These are phyloP conservation scores for Schizosaccharomyces osmophilus DNA, from an alignment of 805 yeast genomes.

Conservation along the genomic window DNA sequence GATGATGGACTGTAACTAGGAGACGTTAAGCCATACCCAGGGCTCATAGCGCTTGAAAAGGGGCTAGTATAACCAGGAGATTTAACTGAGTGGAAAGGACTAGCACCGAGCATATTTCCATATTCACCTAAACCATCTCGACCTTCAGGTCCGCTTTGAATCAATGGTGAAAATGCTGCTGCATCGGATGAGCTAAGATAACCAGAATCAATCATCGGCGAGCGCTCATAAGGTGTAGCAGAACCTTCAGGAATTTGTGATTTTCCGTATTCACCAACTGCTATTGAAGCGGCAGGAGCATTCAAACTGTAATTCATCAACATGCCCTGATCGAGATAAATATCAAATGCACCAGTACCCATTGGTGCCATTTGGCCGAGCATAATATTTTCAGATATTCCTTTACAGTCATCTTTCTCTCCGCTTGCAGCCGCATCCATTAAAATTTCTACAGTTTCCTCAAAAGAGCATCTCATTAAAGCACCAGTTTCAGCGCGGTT, in stretches of 20 bases:
- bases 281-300: constrained; percentile 20
- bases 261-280: constrained; percentile 3
- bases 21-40: constrained; percentile 45
- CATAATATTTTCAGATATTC: constrained; percentile 93
- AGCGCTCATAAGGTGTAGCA: constrained; percentile 64
- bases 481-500: constrained; percentile 98
- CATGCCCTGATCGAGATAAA: constrained; percentile 76
- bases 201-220: constrained; percentile 40
- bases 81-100: constrained; percentile 26
- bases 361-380: constrained; percentile 96
- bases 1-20: constrained; percentile 49
- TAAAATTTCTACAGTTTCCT: constrained; percentile 92
- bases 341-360: constrained; percentile 96
- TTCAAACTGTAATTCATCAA: constrained; percentile 17
- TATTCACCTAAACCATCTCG: constrained; percentile 72
- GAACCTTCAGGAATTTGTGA: constrained; percentile 34
- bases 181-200: constrained; percentile 41
- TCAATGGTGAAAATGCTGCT: constrained; percentile 63
- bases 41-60: constrained; percentile 38
- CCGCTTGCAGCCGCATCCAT: constrained; percentile 97
- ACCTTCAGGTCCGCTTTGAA: constrained; percentile 58
- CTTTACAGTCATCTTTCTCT: constrained; percentile 91
- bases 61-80: constrained; percentile 57
- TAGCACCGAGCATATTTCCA: constrained; percentile 42
- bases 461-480: constrained; percentile 95